Evolutionary conservation across 768 basidiomycete genomes (phyloP), one percentile per base, ranked within the genome.

Genomic region (Gyrodon lividus): DNA sequence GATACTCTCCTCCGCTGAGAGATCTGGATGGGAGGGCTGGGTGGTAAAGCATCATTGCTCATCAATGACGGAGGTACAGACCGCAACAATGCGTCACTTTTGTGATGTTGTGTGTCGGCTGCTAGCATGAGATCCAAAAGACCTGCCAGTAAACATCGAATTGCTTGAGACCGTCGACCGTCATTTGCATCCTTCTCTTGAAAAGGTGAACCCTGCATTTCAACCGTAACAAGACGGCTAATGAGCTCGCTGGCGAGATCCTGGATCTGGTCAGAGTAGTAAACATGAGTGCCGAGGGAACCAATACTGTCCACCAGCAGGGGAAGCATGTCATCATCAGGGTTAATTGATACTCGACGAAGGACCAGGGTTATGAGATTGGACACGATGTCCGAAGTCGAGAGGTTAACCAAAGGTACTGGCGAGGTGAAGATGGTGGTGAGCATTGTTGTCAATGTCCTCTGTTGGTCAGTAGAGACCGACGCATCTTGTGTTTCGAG

Each of bases 261-360:
- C 62, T 92, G 91, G 44, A 94, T 92, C 70, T 98, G 95, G 68
- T 97, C 95, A 34, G 92, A 88, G 64, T 98, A 98, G 73, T 97
- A 95, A 48, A 96, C 84, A 62, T 96, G 93, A 10, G 87, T 84
- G 31, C 92, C 92, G 10, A 98, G 75, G 0, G 93, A 89, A 2
- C 87, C 76, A 38, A 95, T 86, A 62, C 88, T 87, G 48, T 83
- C 77, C 7, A 94, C 86, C 46, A 94, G 66, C 7, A 78, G 68
- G 0, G 83, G 77, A 10, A 98, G 72, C 9, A 92, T 73, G 6
- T 75, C 53, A 59, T 95, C 92, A 10, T 80, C 71, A 1, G 79
- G 72, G 51, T 85, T 77, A 28, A 84, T 71, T 1, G 81, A 74
- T 23, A 84, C 76, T 40, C 89, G 77, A 37, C 89, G 87, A 34